Evolutionary conservation across 169 alveolate genomes (phyloP), one percentile per base, ranked within the genome.

Genomic region (Eimeria praecox): DNA sequence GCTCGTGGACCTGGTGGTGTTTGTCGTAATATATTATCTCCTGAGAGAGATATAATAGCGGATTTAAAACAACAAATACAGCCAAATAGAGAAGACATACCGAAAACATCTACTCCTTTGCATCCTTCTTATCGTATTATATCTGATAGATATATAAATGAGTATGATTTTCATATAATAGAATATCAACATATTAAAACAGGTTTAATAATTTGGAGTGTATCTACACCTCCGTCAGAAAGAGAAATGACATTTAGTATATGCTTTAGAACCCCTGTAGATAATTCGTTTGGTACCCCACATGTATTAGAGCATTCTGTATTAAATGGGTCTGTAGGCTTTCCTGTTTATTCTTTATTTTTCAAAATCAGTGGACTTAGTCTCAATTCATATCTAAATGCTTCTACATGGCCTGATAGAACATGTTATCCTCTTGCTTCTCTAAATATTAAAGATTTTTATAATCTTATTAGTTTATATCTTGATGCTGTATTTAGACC

Each of bases 291-390:
- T 38, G 96, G 96, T 46, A 88, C 94, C 54, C 98, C 99, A 9
- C 99, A 98, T 85, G 97, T 98, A 18, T 94, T 98, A 88, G 99
- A 98, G 96, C 99, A 98, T 94, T 66, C 98, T 4, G 99, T 98
- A 92, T 92, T 98, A 92, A 96, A 98, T 33, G 99, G 99, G 62
- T 97, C 98, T 73, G 90, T 96, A 54, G 95, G 96, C 73, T 98
- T 95, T 82, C 98, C 98, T 9, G 86, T 96, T 52, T 97, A 97
- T 96, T 98, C 97, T 86, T 97, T 98, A 1, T 97, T 98, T 85
- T 97, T 97, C 33, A 92, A 96, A 77, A 95, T 98, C 54, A 94
- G 97, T 89, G 98, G 97, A 86, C 98, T 98, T 27, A 97, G 98
- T 3, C 97, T 98, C 95, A 96, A 97, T 87, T 97, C 98, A 73